These are phyloP conservation scores for Bothriochloa decipiens DNA, from an alignment of 176 grass and related monocot genomes.

Conservation along the genomic window DNA sequence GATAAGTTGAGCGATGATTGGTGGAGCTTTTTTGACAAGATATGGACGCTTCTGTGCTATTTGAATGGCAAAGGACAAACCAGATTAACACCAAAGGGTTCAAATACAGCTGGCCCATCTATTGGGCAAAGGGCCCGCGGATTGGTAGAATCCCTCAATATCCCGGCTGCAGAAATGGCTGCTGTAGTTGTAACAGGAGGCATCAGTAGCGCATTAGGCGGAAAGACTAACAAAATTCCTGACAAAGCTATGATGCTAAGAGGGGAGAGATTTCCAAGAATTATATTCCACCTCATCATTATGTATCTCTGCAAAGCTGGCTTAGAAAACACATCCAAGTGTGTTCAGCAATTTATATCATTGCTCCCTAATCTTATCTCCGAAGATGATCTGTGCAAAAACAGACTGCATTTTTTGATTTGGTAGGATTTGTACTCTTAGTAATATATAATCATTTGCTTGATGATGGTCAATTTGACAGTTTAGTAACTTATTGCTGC, in stretches of 20 bases:
- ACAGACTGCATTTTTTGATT: conserved; percentile 85
- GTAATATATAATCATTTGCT: neutral
- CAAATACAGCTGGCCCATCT: conserved; percentile 64
- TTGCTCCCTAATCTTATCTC: conserved; percentile 77
- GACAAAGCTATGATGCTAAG: conserved; percentile 96
- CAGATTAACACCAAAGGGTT: conserved; percentile 60
- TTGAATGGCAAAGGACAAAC: conserved; percentile 80
- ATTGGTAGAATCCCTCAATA: conserved; percentile 95
- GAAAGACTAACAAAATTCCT: conserved; percentile 70
- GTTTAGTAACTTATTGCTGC: conserved; percentile 47
- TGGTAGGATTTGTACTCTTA: conserved; percentile 56
- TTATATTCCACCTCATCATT: conserved; percentile 87
- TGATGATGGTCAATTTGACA: conserved; percentile 13
- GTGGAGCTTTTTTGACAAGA: conserved; percentile 90
- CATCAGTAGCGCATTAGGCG: conserved; percentile 73
- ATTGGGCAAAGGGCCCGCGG: conserved; percentile 92
- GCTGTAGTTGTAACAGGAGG: conserved; percentile 96
- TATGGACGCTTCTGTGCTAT: conserved; percentile 75
- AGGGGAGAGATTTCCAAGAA: conserved; percentile 86
- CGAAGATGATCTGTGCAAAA: conserved; percentile 91
- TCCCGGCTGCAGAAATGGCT: conserved; percentile 98
- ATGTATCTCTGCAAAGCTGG: conserved; percentile 93
- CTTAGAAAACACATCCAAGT: conserved; percentile 79
- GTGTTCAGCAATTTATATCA: conserved; percentile 83
- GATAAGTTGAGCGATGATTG: conserved; percentile 57